Evolutionary conservation across 179 eudicot genomes (phyloP).

Genomic region (Drosera spatulata): DNA sequence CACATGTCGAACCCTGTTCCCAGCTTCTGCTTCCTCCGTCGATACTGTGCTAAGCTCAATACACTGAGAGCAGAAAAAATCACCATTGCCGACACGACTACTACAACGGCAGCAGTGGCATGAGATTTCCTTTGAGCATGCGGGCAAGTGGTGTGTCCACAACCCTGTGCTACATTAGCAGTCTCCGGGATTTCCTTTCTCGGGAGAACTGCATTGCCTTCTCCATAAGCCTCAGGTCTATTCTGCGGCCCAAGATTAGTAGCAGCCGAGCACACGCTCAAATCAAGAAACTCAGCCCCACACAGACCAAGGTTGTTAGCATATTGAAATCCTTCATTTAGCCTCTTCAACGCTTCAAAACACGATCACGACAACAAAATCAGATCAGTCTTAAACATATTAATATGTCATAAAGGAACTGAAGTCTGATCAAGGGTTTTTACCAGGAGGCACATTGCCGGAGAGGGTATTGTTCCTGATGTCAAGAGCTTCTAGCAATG

Average conservation of each 20-base stretch:
- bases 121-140: constrained; percentile 24
- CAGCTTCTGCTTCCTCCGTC: constrained; percentile 68
- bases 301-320: constrained; percentile 72
- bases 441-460: constrained; percentile 78
- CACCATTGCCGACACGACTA: constrained; percentile 22
- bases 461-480: constrained; percentile 72
- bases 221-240: constrained; percentile 54
- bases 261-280: constrained; percentile 40
- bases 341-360: constrained; percentile 51
- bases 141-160: constrained; percentile 32
- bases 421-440: not conserved
- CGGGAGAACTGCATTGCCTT: constrained; percentile 19
- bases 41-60: constrained; percentile 44
- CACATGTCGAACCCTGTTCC: constrained; percentile 48
- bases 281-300: constrained; percentile 50
- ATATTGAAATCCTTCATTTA: constrained; percentile 66
- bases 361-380: constrained; percentile 1
- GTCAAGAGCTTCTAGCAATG: constrained; percentile 54
- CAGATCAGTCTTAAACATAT: not conserved
- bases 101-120: constrained; percentile 39
- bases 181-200: constrained; percentile 54
- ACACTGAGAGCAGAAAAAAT: constrained; percentile 26
- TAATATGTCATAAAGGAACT: not conserved
- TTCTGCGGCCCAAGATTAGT: constrained; percentile 15
- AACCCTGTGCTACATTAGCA: constrained; percentile 41